Percentiles rank a stretch among this genome's conserved stretches.
These are phyloP conservation scores for Porpolomopsis calyptriformis DNA, from an alignment of 768 basidiomycete genomes.

Conservation along the genomic window DNA sequence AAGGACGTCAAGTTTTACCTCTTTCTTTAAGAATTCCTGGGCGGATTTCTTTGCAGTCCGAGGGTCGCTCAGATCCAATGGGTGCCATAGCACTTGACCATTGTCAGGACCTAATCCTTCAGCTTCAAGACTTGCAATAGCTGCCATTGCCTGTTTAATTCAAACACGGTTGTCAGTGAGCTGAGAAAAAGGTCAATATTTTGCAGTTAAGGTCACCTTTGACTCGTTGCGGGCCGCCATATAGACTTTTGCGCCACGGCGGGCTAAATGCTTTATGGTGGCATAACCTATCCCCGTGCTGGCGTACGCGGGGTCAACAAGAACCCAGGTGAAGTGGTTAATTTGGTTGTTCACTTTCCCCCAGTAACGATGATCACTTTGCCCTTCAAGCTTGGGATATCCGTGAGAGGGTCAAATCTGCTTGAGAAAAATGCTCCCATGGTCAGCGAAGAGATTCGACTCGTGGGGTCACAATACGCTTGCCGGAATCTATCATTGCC, in stretches of 20 bases:
- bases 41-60: conserved; percentile 23
- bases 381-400: conserved; percentile 35
- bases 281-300: conserved; percentile 40
- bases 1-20: conserved; percentile 17
- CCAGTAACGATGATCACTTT: conserved; percentile 51
- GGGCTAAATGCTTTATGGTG: conserved; percentile 35
- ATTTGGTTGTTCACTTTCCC: conserved; percentile 34
- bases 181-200: conserved; percentile 9
- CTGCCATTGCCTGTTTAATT: conserved; percentile 3
- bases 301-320: background rate
- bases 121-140: conserved; percentile 14
- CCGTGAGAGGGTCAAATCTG: conserved; percentile 26
- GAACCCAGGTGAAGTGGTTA: background rate
- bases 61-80: conserved; percentile 29
- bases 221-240: conserved; percentile 34
- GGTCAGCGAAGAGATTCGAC: too few relatives aligned
- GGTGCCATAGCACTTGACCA: conserved; percentile 25
- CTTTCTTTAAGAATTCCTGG: conserved; percentile 19
- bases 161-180: background rate
- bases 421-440: too few relatives aligned
- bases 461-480: too few relatives aligned
- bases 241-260: conserved; percentile 42
- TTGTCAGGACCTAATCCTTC: conserved; percentile 21
- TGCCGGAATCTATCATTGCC: too few relatives aligned
- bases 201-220: conserved; percentile 9